phyloP scores from a whole-genome alignment of 1,284 basidiomycete genomes.

The Ustilago xerochloae region DNA sequence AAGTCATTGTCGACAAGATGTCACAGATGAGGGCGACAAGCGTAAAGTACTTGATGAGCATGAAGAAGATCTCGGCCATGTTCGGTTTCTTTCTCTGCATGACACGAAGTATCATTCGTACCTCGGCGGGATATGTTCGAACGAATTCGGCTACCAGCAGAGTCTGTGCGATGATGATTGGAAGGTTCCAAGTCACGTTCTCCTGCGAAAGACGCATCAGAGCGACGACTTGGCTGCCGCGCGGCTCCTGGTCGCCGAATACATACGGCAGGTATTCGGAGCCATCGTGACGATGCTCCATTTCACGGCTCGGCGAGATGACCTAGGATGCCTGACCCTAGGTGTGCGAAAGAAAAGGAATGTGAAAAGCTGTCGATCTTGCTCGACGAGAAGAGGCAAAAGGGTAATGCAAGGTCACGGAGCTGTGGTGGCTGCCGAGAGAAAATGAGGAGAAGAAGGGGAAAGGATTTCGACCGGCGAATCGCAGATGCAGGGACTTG shows the following conservation, averaged over 20 bases:
- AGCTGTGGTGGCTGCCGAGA: neutral
- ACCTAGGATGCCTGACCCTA: neutral
- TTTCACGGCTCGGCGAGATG: slow-evolving; percentile 2
- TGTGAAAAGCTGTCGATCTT: neutral
- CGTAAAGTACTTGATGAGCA: slow-evolving; percentile 43
- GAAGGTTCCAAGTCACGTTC: slow-evolving; percentile 32
- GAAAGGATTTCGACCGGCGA: slow-evolving; percentile 11
- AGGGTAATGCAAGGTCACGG: neutral
- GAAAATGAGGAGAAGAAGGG: too few relatives aligned
- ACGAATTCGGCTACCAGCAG: slow-evolving; percentile 38
- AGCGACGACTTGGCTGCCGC: slow-evolving; percentile 18
- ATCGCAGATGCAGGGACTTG: neutral
- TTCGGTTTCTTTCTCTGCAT: slow-evolving; percentile 29
- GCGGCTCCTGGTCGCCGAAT: slow-evolving; percentile 15
- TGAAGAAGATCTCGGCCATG: slow-evolving; percentile 50
- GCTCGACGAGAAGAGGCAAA: neutral
- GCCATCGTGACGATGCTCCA: slow-evolving; percentile 46
- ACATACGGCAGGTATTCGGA: slow-evolving; percentile 22
- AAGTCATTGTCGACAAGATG: slow-evolving; percentile 33
- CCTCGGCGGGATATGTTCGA: slow-evolving; percentile 39
- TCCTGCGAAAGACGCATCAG: slow-evolving; percentile 33
- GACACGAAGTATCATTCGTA: slow-evolving; percentile 28
- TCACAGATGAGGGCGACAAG: slow-evolving; percentile 28
- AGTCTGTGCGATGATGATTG: slow-evolving; percentile 27
- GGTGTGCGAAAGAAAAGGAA: neutral